A percentile compares a stretch with the other conserved stretches of the same genome.
These are phyloP conservation scores for Agaricales sp. DNA, from an alignment of 1,284 basidiomycete species.

Conservation along the genomic window DNA sequence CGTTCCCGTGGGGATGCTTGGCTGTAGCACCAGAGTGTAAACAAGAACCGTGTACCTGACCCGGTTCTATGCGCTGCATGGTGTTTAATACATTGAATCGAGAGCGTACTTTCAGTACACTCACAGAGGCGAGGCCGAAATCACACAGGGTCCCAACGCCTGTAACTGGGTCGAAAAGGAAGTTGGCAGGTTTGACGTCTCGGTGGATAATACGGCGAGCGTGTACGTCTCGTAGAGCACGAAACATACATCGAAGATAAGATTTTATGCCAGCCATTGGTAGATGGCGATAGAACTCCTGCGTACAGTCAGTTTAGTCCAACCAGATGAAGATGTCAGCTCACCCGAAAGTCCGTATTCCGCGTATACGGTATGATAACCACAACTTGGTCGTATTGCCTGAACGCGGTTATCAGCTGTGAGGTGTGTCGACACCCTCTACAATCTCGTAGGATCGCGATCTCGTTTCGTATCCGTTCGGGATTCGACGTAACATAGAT, in stretches of 20 bases:
- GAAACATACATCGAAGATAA: slow-evolving; percentile 90
- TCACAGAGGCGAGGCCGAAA: slow-evolving; percentile 88
- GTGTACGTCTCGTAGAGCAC: slow-evolving; percentile 86
- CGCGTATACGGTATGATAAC: slow-evolving; percentile 91
- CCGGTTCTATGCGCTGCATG: slow-evolving; percentile 46
- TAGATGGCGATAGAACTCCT: slow-evolving; percentile 71
- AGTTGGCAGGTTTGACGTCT: slow-evolving; percentile 98
- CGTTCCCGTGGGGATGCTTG: slow-evolving; percentile 56
- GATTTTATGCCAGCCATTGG: slow-evolving; percentile 70
- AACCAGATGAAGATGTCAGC: slow-evolving; percentile 19
- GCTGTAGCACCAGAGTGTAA: slow-evolving; percentile 60
- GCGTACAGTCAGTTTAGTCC: slow-evolving; percentile 9
- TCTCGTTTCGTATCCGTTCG: slow-evolving; percentile 87
- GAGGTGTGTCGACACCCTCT: slow-evolving; percentile 79
- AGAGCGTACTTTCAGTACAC: slow-evolving; percentile 18
- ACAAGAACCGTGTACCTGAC: slow-evolving; percentile 44
- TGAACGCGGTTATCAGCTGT: slow-evolving; percentile 91
- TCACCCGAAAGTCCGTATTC: slow-evolving; percentile 88
- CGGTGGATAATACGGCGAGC: slow-evolving; percentile 88
- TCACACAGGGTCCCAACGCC: slow-evolving; percentile 88
- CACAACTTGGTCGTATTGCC: slow-evolving; percentile 88
- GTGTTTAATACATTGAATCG: not conserved
- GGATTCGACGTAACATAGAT: slow-evolving; percentile 97
- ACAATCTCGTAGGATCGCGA: slow-evolving; percentile 84
- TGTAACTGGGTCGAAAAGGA: slow-evolving; percentile 84